A percentile compares a stretch with the other conserved stretches of the same genome.
These are phyloP conservation scores for Aspergillus sclerotialis DNA, from an alignment of 2,329 filamentous ascomycete genomes.

Conservation along the genomic window DNA sequence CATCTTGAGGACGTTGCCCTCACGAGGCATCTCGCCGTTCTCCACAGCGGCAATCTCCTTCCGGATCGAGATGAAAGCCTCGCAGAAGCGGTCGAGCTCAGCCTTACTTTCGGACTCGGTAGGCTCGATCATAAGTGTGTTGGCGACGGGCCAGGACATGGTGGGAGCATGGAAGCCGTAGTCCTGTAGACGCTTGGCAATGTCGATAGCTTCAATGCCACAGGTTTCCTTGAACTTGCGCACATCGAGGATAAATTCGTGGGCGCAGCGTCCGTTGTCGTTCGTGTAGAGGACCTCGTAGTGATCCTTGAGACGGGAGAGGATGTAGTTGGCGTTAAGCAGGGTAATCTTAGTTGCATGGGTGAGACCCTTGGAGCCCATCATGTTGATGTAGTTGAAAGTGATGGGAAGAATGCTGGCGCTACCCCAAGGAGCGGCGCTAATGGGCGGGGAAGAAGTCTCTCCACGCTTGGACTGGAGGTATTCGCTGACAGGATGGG, in stretches of 20 bases:
- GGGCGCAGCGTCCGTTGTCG: conserved; percentile 75
- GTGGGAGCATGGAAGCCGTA: conserved; percentile 97
- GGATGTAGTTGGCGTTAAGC: conserved; percentile 96
- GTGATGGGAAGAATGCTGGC: conserved; percentile 90
- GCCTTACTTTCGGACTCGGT: conserved; percentile 89
- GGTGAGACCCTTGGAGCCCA: conserved; percentile 75
- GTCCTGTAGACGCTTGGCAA: conserved; percentile 93
- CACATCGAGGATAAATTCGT: conserved; percentile 93
- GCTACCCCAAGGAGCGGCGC: conserved; percentile 77
- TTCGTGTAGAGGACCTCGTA: conserved; percentile 95
- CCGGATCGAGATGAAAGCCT: conserved; percentile 80
- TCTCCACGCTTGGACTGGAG: conserved; percentile 32
- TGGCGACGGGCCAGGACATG: conserved; percentile 92
- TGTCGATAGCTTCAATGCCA: conserved; percentile 85
- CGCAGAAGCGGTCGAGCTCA: conserved; percentile 88
- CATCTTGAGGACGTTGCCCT: conserved; percentile 82
- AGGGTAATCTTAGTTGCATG: conserved; percentile 87
- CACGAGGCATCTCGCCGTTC: conserved; percentile 65
- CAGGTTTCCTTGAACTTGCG: conserved; percentile 76
- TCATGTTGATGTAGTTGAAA: conserved; percentile 92
- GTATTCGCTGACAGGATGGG: conserved; percentile 54
- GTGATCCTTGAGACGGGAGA: conserved; percentile 75
- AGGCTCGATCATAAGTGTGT: conserved; percentile 96
- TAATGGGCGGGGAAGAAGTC: conserved; percentile 59
- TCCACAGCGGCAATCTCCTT: conserved; percentile 79